Percentiles rank a stretch among this genome's conserved stretches.
phyloP scores from a whole-genome alignment of 2,329 filamentous ascomycete genomes.

The Macrophomina phaseolina region DNA sequence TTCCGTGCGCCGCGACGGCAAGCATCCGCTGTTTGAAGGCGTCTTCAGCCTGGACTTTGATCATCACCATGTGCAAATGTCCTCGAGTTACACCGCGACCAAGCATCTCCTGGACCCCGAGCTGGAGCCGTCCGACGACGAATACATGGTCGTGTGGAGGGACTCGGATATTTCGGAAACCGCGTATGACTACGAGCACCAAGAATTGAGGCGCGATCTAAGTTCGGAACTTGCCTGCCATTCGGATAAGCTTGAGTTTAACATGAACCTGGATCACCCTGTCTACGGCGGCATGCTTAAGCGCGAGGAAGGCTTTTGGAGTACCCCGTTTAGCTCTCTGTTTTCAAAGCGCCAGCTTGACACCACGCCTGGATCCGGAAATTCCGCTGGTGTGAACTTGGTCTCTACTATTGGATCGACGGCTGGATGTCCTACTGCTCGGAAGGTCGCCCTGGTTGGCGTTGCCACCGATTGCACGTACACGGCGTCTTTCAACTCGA shows the following conservation, averaged over 20 bases:
- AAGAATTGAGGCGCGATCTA: conserved; percentile 66
- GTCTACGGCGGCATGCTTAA: conserved; percentile 62
- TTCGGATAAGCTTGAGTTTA: conserved; percentile 80
- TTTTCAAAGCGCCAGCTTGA: conserved; percentile 75
- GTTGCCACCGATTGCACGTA: conserved; percentile 95
- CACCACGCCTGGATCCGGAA: conserved; percentile 70
- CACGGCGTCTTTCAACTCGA: conserved; percentile 71
- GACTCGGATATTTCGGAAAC: conserved; percentile 76
- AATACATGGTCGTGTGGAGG: conserved; percentile 89
- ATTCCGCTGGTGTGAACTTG: conserved; percentile 81
- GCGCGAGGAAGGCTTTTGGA: conserved; percentile 60
- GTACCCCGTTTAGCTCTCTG: conserved; percentile 67
- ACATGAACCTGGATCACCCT: conserved; percentile 73
- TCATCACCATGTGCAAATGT: conserved; percentile 84
- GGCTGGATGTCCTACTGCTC: conserved; percentile 83
- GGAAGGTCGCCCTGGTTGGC: conserved; percentile 88
- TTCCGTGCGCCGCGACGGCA: conserved; percentile 76
- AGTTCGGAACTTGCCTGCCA: conserved; percentile 62
- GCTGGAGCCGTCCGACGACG: conserved; percentile 62
- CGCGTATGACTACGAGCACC: conserved; percentile 48
- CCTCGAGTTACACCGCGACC: conserved; percentile 74
- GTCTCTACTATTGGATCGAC: conserved; percentile 78
- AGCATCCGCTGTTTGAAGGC: conserved; percentile 83
- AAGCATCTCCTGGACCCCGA: conserved; percentile 74
- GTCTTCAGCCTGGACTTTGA: conserved; percentile 81